phyloP scores from a whole-genome alignment of 768 basidiomycete genomes.

The Rhodosporidiobolus sp. region DNA sequence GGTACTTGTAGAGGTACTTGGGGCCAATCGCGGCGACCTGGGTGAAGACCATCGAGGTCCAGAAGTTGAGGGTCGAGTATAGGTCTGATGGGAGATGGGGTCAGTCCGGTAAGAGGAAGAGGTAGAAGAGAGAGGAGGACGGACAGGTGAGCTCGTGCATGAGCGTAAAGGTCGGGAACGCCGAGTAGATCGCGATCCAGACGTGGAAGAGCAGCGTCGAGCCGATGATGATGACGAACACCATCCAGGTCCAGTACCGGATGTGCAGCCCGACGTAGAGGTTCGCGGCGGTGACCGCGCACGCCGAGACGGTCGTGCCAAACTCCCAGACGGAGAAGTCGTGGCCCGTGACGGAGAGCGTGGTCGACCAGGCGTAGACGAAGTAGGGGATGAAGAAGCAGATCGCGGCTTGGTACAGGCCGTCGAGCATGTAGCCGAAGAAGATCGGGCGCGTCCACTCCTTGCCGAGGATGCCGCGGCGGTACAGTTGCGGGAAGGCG shows the following conservation, averaged over 20 bases:
- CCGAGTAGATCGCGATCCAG: constrained; percentile 74
- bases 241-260: constrained; percentile 66
- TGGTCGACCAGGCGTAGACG: constrained; percentile 59
- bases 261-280: constrained; percentile 85
- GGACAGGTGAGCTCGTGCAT: constrained; percentile 50
- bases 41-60: constrained; percentile 71
- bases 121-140: neutral
- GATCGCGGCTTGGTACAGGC: constrained; percentile 82
- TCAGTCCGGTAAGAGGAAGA: neutral
- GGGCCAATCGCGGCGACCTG: constrained; percentile 72
- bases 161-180: constrained; percentile 69
- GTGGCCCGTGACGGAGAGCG: constrained; percentile 67
- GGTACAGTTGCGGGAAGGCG: constrained; percentile 92
- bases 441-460: constrained; percentile 90
- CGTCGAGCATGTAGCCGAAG: constrained; percentile 92
- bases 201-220: constrained; percentile 66
- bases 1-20: constrained; percentile 71
- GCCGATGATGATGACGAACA: constrained; percentile 41
- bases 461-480: constrained; percentile 85
- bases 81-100: constrained; percentile 61
- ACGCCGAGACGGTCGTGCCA: constrained; percentile 83
- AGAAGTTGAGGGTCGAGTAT: constrained; percentile 76
- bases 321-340: constrained; percentile 79
- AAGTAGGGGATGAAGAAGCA: constrained; percentile 61
- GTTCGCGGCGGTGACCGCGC: constrained; percentile 85